A percentile compares a stretch with the other conserved stretches of the same genome.
These are phyloP conservation scores for Mycocentrospora acerina DNA, from an alignment of 2,329 filamentous ascomycete genomes.

Conservation along the genomic window DNA sequence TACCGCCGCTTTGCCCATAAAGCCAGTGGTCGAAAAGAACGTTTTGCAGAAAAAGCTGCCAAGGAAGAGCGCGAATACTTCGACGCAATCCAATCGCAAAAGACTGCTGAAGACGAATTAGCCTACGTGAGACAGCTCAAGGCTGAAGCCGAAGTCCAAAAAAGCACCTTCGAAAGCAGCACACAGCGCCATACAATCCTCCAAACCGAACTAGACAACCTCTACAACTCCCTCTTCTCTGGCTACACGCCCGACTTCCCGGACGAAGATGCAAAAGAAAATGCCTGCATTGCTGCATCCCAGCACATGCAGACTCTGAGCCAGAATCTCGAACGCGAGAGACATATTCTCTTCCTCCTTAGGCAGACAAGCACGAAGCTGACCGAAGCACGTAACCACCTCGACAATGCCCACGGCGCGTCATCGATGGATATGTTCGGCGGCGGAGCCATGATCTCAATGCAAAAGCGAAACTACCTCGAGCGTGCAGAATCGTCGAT, in stretches of 20 bases:
- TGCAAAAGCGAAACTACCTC: slow-evolving; percentile 58
- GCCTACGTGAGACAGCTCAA: slow-evolving; percentile 26
- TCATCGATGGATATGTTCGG: slow-evolving; percentile 52
- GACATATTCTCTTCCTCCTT: slow-evolving; percentile 28
- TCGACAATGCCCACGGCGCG: slow-evolving; percentile 27
- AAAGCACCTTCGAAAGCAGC: slow-evolving; percentile 14
- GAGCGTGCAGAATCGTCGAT: slow-evolving; percentile 50
- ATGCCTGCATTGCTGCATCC: slow-evolving; percentile 17
- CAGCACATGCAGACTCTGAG: slow-evolving; percentile 11
- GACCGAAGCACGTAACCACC: slow-evolving; percentile 16
- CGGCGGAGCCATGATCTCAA: slow-evolving; percentile 51
- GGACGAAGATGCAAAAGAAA: slow-evolving; percentile 33
- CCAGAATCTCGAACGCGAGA: slow-evolving; percentile 25
- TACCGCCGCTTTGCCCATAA: slow-evolving; percentile 37
- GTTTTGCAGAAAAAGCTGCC: slow-evolving; percentile 33
- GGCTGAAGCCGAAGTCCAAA: slow-evolving; percentile 24
- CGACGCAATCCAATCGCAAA: slow-evolving; percentile 35
- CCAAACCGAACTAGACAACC: slow-evolving; percentile 28
- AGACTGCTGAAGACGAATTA: slow-evolving; percentile 34
- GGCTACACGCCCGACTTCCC: slow-evolving; percentile 36
- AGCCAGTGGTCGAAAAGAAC: slow-evolving; percentile 28
- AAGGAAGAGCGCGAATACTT: slow-evolving; percentile 41
- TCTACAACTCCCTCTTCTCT: slow-evolving; percentile 37
- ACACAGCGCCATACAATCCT: slow-evolving; percentile 20
- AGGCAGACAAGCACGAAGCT: slow-evolving; percentile 25